These are phyloP conservation scores for Eleusine coracana DNA, from an alignment of 176 grass and related monocot species.

Conservation along the genomic window DNA sequence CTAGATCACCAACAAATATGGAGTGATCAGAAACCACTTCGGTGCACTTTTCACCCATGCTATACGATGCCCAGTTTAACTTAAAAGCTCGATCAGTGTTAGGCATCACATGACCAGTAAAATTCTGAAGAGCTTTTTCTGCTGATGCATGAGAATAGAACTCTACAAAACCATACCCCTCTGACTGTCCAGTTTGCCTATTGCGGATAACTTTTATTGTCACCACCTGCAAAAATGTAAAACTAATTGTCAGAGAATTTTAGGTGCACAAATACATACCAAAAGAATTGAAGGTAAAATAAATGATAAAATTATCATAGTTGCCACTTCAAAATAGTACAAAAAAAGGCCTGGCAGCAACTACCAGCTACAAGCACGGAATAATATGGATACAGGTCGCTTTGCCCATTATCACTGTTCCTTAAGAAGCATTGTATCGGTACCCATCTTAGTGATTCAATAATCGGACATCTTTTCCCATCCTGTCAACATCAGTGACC, in stretches of 20 bases:
- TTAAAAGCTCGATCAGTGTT: slow-evolving; percentile 67
- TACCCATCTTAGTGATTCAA: slow-evolving; percentile 19
- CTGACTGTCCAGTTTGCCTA: slow-evolving; percentile 69
- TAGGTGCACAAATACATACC: slow-evolving; percentile 7
- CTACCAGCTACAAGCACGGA: slow-evolving; percentile 8
- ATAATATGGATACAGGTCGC: not conserved
- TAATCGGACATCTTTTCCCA: slow-evolving; percentile 28
- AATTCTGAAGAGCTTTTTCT: slow-evolving; percentile 69
- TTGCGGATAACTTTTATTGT: slow-evolving; percentile 76
- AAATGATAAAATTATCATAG: not conserved
- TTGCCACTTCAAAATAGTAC: slow-evolving; percentile 13
- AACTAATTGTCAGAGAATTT: not conserved
- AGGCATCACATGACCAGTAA: slow-evolving; percentile 64
- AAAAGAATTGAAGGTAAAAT: not conserved
- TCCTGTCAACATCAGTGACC: slow-evolving; percentile 45
- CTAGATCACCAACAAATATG: slow-evolving; percentile 74
- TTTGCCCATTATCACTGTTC: slow-evolving; percentile 26
- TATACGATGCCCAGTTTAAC: slow-evolving; percentile 77
- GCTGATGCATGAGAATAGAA: slow-evolving; percentile 62
- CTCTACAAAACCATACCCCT: slow-evolving; percentile 77
- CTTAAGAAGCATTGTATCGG: slow-evolving; percentile 11
- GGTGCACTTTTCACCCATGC: slow-evolving; percentile 63
- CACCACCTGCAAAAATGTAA: slow-evolving; percentile 51
- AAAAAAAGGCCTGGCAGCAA: not conserved
- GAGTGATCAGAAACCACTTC: slow-evolving; percentile 74